Percentiles rank a stretch among this genome's conserved stretches.
Conservation (phyloP, 768 basidiomycete species). For the Kwoniella botswanensis region DNA sequence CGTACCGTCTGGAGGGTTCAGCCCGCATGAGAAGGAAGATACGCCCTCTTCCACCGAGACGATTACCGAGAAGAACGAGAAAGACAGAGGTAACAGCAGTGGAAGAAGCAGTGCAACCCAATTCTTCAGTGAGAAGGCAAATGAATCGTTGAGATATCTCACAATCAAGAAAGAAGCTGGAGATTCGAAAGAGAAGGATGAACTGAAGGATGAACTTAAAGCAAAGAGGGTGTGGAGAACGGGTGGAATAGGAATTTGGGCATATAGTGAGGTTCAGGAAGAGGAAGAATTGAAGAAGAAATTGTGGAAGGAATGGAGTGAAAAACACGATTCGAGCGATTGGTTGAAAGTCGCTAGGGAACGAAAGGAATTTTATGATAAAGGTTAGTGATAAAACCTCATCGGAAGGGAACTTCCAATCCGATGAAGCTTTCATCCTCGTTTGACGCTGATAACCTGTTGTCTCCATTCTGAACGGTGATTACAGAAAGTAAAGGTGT, state of each 20-base stretch:
- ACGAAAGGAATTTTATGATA: conserved; percentile 44
- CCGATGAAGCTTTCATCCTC: no score
- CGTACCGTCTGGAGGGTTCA: conserved; percentile 1
- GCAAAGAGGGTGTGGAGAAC: conserved; percentile 48
- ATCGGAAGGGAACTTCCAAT: no score
- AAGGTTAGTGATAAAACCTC: conserved; percentile 17
- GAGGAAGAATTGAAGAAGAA: conserved; percentile 36
- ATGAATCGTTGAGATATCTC: conserved; percentile 36
- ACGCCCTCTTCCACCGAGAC: no score
- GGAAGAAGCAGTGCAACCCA: conserved; percentile 13
- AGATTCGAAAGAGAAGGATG: conserved; percentile 36
- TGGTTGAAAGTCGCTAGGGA: conserved; percentile 41
- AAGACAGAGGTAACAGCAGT: conserved; percentile 14
- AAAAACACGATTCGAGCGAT: conserved; percentile 35
- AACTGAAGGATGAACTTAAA: conserved; percentile 40
- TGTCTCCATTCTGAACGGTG: not conserved
- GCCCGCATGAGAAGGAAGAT: no score
- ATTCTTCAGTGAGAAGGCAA: conserved; percentile 35
- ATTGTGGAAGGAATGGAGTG: conserved; percentile 42
- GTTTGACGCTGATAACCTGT: no score
- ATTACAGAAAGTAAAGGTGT: conserved; percentile 42
- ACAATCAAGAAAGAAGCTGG: conserved; percentile 31
- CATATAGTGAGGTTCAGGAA: conserved; percentile 32
- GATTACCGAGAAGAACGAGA: conserved; percentile 18
- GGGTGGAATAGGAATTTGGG: conserved; percentile 48